Conservation (phyloP, 768 basidiomycete species). For the Lanmaoa rubissima region DNA sequence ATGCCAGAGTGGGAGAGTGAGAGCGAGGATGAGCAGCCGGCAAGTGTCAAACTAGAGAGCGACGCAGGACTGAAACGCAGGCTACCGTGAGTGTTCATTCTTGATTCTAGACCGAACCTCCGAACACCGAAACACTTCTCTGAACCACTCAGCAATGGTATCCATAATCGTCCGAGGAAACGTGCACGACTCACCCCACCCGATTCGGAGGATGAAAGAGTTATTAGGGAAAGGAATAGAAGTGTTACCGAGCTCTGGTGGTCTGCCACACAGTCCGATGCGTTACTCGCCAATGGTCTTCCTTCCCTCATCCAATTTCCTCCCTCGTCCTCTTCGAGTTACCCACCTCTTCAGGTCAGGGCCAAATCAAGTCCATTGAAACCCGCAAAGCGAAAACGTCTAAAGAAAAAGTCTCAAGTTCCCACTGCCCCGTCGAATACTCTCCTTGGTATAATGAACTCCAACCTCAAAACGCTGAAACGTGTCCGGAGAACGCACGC, state of each 20-base stretch:
- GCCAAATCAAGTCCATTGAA: constrained; percentile 8
- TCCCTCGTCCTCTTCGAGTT: constrained; percentile 18
- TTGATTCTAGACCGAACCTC: not conserved
- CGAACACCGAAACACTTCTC: not conserved
- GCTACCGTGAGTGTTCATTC: constrained; percentile 22
- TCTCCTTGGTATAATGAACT: constrained; percentile 69
- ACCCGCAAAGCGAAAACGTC: constrained; percentile 23
- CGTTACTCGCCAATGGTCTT: constrained; percentile 61
- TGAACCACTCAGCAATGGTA: constrained; percentile 20
- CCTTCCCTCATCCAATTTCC: constrained; percentile 45
- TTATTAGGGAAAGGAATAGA: constrained; percentile 32
- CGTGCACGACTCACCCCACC: constrained; percentile 50
- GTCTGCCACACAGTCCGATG: constrained; percentile 63
- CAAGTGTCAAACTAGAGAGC: constrained; percentile 28
- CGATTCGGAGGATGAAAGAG: constrained; percentile 35
- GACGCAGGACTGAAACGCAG: constrained; percentile 64
- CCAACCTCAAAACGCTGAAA: constrained; percentile 72
- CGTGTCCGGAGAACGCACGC: constrained; percentile 70
- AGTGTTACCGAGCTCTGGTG: constrained; percentile 68
- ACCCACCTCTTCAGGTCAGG: constrained; percentile 10
- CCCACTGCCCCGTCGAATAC: constrained; percentile 38
- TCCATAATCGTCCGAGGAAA: constrained; percentile 53
- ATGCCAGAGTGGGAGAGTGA: constrained; percentile 36
- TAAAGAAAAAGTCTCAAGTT: constrained; percentile 19
- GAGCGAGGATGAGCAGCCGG: constrained; percentile 33